These are phyloP conservation scores for sorghum (Sorghum bicolor) DNA, from an alignment of 176 grass and related monocot species.

Conservation along the genomic window DNA sequence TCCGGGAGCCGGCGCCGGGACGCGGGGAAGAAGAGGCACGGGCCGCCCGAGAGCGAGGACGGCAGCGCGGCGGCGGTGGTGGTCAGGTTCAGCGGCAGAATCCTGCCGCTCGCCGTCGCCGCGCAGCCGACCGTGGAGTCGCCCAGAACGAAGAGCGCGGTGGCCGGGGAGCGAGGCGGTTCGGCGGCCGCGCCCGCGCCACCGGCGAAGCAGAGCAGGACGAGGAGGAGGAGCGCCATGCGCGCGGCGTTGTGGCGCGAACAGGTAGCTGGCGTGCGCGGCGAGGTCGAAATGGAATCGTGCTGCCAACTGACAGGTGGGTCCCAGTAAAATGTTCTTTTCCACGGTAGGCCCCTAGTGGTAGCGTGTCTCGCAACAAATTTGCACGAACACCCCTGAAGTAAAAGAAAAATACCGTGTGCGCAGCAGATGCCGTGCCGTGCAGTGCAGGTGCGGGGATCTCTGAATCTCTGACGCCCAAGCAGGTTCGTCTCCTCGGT, in stretches of 20 bases:
- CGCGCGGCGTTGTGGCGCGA: conserved; percentile 26
- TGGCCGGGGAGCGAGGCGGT: not conserved
- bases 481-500: not conserved
- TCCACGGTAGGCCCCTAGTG: not conserved
- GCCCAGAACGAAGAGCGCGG: conserved; percentile 50
- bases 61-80: not conserved
- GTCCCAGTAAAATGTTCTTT: not conserved
- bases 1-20: conserved; percentile 45
- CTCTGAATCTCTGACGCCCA: not conserved
- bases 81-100: conserved; percentile 23
- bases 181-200: not conserved
- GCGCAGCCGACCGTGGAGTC: conserved; percentile 60
- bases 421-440: not conserved
- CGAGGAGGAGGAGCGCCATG: conserved; percentile 27
- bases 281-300: not conserved
- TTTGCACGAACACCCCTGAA: not conserved
- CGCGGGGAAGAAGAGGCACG: conserved; percentile 27
- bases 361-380: not conserved
- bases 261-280: not conserved
- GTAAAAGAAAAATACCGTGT: not conserved
- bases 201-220: conserved; percentile 16
- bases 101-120: not conserved
- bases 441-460: not conserved
- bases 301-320: not conserved
- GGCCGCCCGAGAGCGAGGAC: conserved; percentile 11